These are phyloP conservation scores for Geranium rotundifolium DNA, from an alignment of 345 rosid species.

Conservation along the genomic window DNA sequence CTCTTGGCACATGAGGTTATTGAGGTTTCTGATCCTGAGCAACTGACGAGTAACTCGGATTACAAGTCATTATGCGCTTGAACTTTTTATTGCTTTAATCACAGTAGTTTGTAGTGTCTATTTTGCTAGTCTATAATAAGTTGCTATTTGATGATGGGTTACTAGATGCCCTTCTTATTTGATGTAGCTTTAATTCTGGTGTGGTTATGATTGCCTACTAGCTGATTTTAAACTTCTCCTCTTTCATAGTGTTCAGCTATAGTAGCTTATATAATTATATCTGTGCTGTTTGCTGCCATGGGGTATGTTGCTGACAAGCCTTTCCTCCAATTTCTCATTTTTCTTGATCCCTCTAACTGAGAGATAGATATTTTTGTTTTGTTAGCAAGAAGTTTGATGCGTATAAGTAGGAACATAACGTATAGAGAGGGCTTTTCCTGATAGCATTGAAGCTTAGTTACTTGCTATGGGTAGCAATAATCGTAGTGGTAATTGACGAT, in stretches of 20 bases:
- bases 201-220: slow-evolving; percentile 54
- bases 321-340: too few relatives aligned
- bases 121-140: slow-evolving; percentile 63
- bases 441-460: slow-evolving; percentile 30
- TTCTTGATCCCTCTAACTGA: too few relatives aligned
- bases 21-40: background rate
- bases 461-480: slow-evolving; percentile 43
- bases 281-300: slow-evolving; percentile 11
- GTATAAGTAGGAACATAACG: slow-evolving; percentile 21
- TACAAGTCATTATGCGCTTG: slow-evolving; percentile 29
- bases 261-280: slow-evolving; percentile 19
- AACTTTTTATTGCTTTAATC: slow-evolving; percentile 64
- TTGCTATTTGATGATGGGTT: slow-evolving; percentile 40
- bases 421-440: slow-evolving; percentile 17
- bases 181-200: slow-evolving; percentile 57
- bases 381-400: too few relatives aligned
- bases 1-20: background rate
- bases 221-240: slow-evolving; percentile 27
- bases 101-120: slow-evolving; percentile 43
- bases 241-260: slow-evolving; percentile 41
- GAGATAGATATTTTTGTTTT: too few relatives aligned
- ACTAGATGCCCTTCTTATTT: slow-evolving; percentile 35
- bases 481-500: slow-evolving; percentile 50
- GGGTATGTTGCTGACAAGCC: too few relatives aligned
- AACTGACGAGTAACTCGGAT: slow-evolving; percentile 17